Evolutionary conservation across 1,284 basidiomycete species (phyloP).

Genomic region (Ganoderma lucidum): DNA sequence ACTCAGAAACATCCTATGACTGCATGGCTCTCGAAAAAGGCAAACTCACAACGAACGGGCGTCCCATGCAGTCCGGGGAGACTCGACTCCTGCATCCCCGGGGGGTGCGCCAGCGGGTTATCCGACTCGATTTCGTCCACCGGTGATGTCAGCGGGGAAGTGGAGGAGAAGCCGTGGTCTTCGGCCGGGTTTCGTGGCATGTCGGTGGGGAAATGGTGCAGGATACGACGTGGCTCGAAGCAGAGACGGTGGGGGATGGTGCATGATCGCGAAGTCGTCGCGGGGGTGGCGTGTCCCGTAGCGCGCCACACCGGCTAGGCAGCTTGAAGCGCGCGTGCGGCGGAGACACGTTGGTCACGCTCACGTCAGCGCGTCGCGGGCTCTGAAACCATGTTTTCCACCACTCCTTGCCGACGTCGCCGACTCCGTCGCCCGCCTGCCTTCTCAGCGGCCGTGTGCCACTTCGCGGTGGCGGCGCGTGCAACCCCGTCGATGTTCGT

Average conservation of each 20-base stretch:
- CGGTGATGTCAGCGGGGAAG: constrained; percentile 35
- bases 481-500: not conserved
- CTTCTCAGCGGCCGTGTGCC: not conserved
- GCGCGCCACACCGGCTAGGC: constrained; percentile 18
- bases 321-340: constrained; percentile 21
- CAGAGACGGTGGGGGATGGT: constrained; percentile 16
- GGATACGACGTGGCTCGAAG: constrained; percentile 23
- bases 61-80: constrained; percentile 39
- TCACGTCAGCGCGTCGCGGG: constrained; percentile 20
- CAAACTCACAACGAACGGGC: constrained; percentile 42
- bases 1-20: constrained; percentile 14
- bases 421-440: constrained; percentile 7
- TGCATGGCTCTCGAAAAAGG: constrained; percentile 1
- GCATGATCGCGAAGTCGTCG: constrained; percentile 11
- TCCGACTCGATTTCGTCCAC: constrained; percentile 38
- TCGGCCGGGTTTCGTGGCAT: constrained; percentile 16
- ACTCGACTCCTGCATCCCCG: constrained; percentile 31
- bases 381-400: constrained; percentile 6
- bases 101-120: constrained; percentile 12
- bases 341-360: constrained; percentile 30
- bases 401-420: not conserved
- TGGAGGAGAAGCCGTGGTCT: constrained; percentile 25
- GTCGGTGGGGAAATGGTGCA: not conserved
- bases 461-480: not conserved
- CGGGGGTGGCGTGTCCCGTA: constrained; percentile 20